These are phyloP conservation scores for Iris pallida DNA, from an alignment of 116 monocot species.

Conservation along the genomic window DNA sequence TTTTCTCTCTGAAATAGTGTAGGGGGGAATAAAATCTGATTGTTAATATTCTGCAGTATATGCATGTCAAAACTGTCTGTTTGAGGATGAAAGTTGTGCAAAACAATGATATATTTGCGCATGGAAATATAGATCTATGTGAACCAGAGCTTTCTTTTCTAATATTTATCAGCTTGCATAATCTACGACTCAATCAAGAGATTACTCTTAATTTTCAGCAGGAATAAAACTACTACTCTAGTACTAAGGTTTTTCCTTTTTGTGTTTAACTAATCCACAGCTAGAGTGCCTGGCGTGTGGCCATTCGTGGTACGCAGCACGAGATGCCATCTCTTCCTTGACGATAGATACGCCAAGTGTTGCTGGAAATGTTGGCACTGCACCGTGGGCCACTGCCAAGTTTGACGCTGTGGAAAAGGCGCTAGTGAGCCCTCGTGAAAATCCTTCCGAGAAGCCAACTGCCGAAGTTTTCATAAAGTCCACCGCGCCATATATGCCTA, in stretches of 20 bases:
- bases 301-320: slow-evolving; percentile 67
- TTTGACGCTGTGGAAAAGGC: slow-evolving; percentile 80
- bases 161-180: no score
- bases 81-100: no score
- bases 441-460: slow-evolving; percentile 26
- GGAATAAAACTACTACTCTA: no score
- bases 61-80: no score
- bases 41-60: no score
- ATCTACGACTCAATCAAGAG: no score
- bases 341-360: slow-evolving; percentile 57
- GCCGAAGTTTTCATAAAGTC: slow-evolving; percentile 43
- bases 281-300: slow-evolving; percentile 89
- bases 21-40: no score
- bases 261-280: slow-evolving; percentile 25
- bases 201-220: no score
- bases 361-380: slow-evolving; percentile 69
- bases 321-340: slow-evolving; percentile 69
- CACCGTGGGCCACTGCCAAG: slow-evolving; percentile 88
- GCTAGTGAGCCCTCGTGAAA: slow-evolving; percentile 62
- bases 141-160: no score
- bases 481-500: slow-evolving; percentile 53
- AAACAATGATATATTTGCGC: no score
- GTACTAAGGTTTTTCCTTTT: background rate
- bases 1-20: no score
- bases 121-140: no score